These are phyloP conservation scores for Kwoniella sp. DNA, from an alignment of 768 basidiomycete genomes.

Conservation along the genomic window DNA sequence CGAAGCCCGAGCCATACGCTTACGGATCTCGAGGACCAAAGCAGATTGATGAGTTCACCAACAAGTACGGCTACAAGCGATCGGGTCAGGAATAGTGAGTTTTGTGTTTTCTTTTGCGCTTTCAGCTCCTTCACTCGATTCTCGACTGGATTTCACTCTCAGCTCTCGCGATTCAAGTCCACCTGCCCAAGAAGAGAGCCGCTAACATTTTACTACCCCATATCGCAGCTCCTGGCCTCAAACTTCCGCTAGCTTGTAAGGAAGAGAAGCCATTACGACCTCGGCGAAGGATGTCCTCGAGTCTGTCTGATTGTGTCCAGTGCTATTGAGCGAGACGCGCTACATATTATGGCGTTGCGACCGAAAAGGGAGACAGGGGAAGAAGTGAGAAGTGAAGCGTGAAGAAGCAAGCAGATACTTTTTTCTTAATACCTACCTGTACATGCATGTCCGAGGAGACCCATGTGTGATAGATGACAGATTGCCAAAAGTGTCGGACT, in stretches of 20 bases:
- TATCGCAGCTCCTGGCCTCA: conserved; percentile 17
- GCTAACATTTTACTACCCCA: background rate
- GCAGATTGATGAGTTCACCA: conserved; percentile 73
- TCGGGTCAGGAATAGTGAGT: conserved; percentile 72
- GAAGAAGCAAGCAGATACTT: background rate
- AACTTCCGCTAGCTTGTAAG: conserved; percentile 30
- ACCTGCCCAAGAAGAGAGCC: background rate
- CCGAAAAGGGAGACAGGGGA: background rate
- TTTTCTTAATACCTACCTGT: background rate
- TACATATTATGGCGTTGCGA: too few species aligned
- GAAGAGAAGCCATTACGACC: too few species aligned
- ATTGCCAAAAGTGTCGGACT: too few species aligned
- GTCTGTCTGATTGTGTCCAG: too few species aligned
- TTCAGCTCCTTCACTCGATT: too few species aligned
- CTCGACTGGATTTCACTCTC: too few species aligned
- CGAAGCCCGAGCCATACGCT: conserved; percentile 75
- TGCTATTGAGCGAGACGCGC: too few species aligned
- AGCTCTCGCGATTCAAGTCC: too few species aligned
- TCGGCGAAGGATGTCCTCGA: too few species aligned
- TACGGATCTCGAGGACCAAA: conserved; percentile 96
- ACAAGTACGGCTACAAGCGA: conserved; percentile 75
- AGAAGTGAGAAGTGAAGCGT: too few species aligned
- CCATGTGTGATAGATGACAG: background rate
- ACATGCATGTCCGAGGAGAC: background rate
- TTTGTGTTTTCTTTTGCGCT: too few species aligned